Base-by-base conservation (phyloP, 78 protist species). In the Polysphondylium violaceum region DNA sequence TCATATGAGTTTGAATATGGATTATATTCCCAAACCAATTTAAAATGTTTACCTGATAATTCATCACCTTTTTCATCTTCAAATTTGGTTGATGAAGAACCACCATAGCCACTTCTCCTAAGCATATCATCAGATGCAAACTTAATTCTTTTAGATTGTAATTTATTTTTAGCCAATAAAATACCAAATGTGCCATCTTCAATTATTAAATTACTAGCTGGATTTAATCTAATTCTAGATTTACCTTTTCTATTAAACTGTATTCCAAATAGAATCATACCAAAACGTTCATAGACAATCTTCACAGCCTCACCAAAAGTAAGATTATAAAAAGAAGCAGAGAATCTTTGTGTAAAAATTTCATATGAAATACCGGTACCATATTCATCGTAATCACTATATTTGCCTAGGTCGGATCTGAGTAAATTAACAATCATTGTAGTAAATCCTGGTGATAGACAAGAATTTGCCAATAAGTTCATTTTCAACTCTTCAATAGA, bases 301-400 rank as follows among this genome's bases (percentile, higher is more conserved):
- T 69, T 73, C 14, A 60, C 55, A 58, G 69, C 91, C 21, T 69
- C 25, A n/a, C 31, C 31, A 59, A 83, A 83, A 2, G 91, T 27
- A 29, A 69, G 23, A 12, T 72, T 79, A 56, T 29, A 69, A 41
- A 83, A 83, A 17, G 50, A 69, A 41, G 51, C 1, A 25, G 91
- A 68, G 31, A 69, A 69, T 4, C 33, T 43, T 58, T 69, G 81
- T 29, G 77, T 83, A 35, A 83, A 83, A 23, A 83, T 69, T 44
- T 83, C 91, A 83, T 83, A 83, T n/a, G 72, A 25, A 43, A 69
- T 83, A 44, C 91, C 91, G 14, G 47, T 41, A 2, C 56, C 91
- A 83, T 83, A 83, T 59, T 83, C 91, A 83, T 83, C 91, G 21
- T 50, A 5, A n/a, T 83, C 91, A n/a, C 44, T 43, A 59, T 83